Evolutionary conservation across 805 yeast species (phyloP).

Genomic region (Hemisphaericaspora nanyangensis): DNA sequence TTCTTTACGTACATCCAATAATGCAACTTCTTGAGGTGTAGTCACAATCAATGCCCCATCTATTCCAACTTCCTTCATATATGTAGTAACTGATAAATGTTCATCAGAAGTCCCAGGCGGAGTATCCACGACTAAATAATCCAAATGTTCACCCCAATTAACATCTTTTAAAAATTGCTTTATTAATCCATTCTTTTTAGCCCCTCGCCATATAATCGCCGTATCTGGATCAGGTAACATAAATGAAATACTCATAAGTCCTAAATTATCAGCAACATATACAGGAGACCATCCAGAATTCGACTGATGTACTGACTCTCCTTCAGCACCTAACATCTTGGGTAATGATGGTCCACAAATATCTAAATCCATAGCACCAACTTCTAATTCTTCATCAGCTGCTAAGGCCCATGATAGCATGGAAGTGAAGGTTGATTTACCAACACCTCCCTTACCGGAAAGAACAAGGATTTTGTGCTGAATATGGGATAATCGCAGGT

Average conservation of each 20-base stretch:
- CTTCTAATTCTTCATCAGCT: conserved; percentile 69
- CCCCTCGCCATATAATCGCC: conserved; percentile 96
- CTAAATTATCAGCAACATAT: conserved; percentile 90
- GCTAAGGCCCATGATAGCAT: conserved; percentile 97
- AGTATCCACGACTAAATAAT: conserved; percentile 87
- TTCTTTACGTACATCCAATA: conserved; percentile 92
- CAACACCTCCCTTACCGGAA: conserved; percentile 94
- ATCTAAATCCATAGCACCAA: conserved; percentile 96
- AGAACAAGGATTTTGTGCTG: conserved; percentile 77
- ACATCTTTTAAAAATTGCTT: conserved; percentile 93
- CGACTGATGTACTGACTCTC: conserved; percentile 83
- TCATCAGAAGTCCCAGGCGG: conserved; percentile 99
- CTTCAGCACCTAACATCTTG: conserved; percentile 86
- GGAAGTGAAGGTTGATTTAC: conserved; percentile 92
- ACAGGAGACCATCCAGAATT: conserved; percentile 96
- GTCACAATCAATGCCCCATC: conserved; percentile 96
- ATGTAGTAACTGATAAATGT: conserved; percentile 84
- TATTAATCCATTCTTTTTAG: conserved; percentile 89
- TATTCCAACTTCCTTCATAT: conserved; percentile 82
- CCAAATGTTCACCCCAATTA: conserved; percentile 82
- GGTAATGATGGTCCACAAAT: conserved; percentile 98
- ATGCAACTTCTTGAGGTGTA: conserved; percentile 96
- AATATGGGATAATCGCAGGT: conserved; percentile 56
- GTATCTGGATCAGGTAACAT: conserved; percentile 92
- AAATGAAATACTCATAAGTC: conserved; percentile 92